Conservation (phyloP, 2,329 filamentous ascomycete species). For the Botrytis sinoallii region DNA sequence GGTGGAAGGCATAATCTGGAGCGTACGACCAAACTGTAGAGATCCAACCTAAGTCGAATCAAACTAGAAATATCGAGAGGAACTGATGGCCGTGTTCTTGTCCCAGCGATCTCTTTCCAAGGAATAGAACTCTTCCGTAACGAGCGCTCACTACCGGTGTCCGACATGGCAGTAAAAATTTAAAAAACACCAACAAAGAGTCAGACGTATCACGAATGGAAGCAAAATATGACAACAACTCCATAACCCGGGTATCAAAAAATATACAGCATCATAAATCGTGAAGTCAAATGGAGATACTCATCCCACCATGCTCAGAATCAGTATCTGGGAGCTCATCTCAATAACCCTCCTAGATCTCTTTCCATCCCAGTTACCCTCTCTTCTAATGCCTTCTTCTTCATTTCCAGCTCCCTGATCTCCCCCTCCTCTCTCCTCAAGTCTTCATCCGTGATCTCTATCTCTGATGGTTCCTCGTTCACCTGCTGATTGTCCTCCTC, state of each 20-base stretch:
- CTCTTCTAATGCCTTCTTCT: conserved; percentile 60
- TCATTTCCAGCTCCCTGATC: conserved; percentile 58
- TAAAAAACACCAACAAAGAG: background rate
- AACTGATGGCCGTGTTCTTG: background rate
- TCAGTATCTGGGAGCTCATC: conserved; percentile 25
- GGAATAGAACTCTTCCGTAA: background rate
- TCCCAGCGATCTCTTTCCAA: background rate
- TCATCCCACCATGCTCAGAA: background rate
- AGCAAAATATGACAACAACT: background rate
- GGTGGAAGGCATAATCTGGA: background rate
- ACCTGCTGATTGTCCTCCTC: conserved; percentile 51
- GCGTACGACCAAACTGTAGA: background rate
- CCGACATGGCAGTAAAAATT: background rate
- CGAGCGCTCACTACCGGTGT: background rate
- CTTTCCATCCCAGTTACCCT: conserved; percentile 66
- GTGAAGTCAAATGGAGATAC: background rate
- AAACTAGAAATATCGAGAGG: background rate
- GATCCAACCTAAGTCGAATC: background rate
- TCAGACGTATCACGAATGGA: background rate
- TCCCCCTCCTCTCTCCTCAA: conserved; percentile 67
- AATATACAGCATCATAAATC: conserved; percentile 10
- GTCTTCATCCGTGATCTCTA: conserved; percentile 64
- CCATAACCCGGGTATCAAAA: conserved; percentile 16
- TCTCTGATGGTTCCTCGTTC: conserved; percentile 39
- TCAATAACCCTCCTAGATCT: conserved; percentile 58